Percentiles rank a stretch among this genome's conserved stretches.
Conservation (phyloP, 108 stramenopile species). For the Stephanodiscus minutulus region DNA sequence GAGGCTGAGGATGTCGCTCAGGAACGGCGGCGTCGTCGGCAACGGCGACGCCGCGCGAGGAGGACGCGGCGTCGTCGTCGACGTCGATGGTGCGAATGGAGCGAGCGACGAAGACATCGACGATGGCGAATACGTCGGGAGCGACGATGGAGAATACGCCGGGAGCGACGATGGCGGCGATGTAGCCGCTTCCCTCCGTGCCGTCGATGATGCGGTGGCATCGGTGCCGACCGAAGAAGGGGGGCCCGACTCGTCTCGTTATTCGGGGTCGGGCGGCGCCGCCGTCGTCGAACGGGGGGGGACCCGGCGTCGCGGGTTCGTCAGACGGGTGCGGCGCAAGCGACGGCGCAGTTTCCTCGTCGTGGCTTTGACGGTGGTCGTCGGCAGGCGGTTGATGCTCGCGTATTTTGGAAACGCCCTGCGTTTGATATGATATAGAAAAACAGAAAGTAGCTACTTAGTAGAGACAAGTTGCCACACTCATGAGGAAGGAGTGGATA, state of each 20-base stretch:
- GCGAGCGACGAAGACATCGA: neutral
- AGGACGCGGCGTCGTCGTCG: neutral
- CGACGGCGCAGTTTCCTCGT: conserved; percentile 20
- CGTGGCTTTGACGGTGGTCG: conserved; percentile 16
- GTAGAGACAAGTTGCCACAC: too few species aligned
- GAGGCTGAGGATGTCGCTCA: conserved; percentile 19
- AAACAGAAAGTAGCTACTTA: too few species aligned
- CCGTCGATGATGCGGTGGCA: too few species aligned
- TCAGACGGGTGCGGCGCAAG: conserved; percentile 20
- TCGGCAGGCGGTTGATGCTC: conserved; percentile 24
- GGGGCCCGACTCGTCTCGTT: neutral
- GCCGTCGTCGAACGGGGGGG: conserved; percentile 15
- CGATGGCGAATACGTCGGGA: neutral
- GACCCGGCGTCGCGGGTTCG: conserved; percentile 1
- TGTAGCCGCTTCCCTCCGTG: neutral
- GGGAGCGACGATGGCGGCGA: neutral
- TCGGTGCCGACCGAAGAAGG: neutral
- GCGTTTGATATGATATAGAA: conserved; percentile 28
- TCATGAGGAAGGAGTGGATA: too few species aligned
- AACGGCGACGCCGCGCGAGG: neutral
- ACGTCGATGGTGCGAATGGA: neutral
- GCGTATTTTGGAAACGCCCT: conserved; percentile 30
- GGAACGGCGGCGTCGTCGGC: neutral
- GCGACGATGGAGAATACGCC: neutral
- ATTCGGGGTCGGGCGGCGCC: neutral